A percentile compares a stretch with the other conserved stretches of the same genome.
Conservation (phyloP, 2,329 filamentous ascomycete species). For the Aspergillus amoenus region DNA sequence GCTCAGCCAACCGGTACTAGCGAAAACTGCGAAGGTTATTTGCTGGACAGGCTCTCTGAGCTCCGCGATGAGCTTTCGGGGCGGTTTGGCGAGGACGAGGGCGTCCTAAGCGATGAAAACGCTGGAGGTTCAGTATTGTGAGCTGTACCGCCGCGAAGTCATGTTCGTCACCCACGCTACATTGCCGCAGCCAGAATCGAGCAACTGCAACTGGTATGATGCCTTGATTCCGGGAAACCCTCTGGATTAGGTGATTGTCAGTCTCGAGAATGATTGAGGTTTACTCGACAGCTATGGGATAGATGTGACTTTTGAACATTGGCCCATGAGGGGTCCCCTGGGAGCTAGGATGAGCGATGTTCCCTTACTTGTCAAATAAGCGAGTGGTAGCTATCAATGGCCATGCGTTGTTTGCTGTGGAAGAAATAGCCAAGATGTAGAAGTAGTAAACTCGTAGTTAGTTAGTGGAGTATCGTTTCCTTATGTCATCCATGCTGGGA, state of each 20-base stretch:
- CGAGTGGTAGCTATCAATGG: not conserved
- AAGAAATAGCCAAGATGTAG: not conserved
- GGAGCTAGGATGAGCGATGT: no score
- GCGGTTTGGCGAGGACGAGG: not conserved
- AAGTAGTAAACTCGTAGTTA: not conserved
- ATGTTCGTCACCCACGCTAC: not conserved
- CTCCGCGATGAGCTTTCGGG: not conserved
- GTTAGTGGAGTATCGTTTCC: not conserved
- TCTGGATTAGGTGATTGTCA: not conserved
- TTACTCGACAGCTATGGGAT: not conserved
- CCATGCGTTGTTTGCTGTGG: not conserved
- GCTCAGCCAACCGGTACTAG: not conserved
- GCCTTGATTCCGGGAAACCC: no score
- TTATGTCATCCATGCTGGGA: constrained; percentile 4
- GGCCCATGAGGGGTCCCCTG: no score
- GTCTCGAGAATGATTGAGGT: not conserved
- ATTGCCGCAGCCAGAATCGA: not conserved
- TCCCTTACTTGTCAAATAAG: not conserved
- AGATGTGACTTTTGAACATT: not conserved
- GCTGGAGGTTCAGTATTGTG: not conserved
- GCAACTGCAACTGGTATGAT: not conserved
- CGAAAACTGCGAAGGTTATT: not conserved
- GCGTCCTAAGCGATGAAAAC: not conserved
- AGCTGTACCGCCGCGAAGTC: not conserved
- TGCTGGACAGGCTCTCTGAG: not conserved